A percentile compares a stretch with the other conserved stretches of the same genome.
Evolutionary conservation across 2,329 filamentous ascomycete genomes (phyloP).

Genomic region (Clarireedia hainanense): DNA sequence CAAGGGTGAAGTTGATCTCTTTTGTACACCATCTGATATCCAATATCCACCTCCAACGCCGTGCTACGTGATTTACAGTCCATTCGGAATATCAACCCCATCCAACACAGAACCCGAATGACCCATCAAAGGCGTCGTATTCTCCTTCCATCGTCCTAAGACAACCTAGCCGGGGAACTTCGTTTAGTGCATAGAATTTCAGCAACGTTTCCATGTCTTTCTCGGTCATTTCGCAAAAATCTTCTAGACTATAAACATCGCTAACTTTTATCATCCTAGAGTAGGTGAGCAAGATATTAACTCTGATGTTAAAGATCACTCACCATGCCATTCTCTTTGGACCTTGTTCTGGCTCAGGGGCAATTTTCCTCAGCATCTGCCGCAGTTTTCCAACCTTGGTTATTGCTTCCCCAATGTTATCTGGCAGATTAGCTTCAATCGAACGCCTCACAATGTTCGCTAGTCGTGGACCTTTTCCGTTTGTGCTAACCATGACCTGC

Average conservation of each 20-base stretch:
- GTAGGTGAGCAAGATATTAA: slow-evolving; percentile 26
- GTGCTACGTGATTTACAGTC: not conserved
- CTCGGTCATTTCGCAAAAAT: slow-evolving; percentile 74
- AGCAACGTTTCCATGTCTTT: slow-evolving; percentile 80
- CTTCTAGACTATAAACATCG: slow-evolving; percentile 76
- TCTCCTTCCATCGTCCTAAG: slow-evolving; percentile 44
- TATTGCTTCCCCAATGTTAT: slow-evolving; percentile 77
- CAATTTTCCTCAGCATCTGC: slow-evolving; percentile 68
- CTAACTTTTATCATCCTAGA: slow-evolving; percentile 85
- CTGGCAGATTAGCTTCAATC: slow-evolving; percentile 70
- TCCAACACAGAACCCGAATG: slow-evolving; percentile 29
- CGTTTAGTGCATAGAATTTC: slow-evolving; percentile 54
- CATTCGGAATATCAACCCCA: slow-evolving; percentile 15
- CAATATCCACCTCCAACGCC: not conserved
- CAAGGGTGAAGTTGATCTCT: not conserved
- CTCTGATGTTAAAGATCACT: slow-evolving; percentile 24
- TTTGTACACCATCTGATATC: too few relatives aligned
- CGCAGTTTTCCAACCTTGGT: slow-evolving; percentile 74
- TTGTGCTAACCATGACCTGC: slow-evolving; percentile 98
- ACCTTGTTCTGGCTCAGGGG: slow-evolving; percentile 64
- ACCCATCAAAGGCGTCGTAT: slow-evolving; percentile 26
- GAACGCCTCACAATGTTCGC: slow-evolving; percentile 78
- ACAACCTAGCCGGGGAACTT: slow-evolving; percentile 48
- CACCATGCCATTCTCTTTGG: slow-evolving; percentile 87
- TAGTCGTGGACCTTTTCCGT: slow-evolving; percentile 87